Percentiles rank a stretch among this genome's conserved stretches.
Conservation (phyloP, 2,329 filamentous ascomycete genomes). For the Fusarium tupiense region DNA sequence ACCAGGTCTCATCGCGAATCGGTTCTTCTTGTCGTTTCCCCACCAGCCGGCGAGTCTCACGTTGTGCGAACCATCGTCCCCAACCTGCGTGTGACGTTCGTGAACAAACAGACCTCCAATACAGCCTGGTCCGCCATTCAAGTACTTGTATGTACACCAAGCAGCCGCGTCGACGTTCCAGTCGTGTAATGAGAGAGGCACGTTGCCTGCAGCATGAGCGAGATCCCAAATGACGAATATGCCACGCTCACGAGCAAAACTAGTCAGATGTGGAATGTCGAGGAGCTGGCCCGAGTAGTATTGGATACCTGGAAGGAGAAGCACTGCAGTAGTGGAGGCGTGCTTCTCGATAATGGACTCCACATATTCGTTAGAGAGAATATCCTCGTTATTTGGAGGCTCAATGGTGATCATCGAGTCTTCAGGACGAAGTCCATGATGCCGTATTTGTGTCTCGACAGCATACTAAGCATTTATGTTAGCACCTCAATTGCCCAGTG, state of each 20-base stretch:
- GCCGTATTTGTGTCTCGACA: conserved; percentile 78
- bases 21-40: conserved; percentile 74
- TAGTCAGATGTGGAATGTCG: conserved; percentile 79
- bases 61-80: conserved; percentile 57
- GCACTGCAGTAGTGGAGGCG: conserved; percentile 72
- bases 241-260: conserved; percentile 73
- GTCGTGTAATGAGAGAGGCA: conserved; percentile 77
- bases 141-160: conserved; percentile 92
- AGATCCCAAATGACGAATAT: conserved; percentile 84
- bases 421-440: conserved; percentile 71
- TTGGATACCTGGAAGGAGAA: conserved; percentile 84
- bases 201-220: conserved; percentile 83
- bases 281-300: conserved; percentile 89
- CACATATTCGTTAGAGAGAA: conserved; percentile 74
- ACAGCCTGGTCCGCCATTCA: conserved; percentile 81
- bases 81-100: conserved; percentile 69
- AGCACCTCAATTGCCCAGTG: not conserved
- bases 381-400: conserved; percentile 59
- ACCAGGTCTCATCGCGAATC: conserved; percentile 80
- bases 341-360: conserved; percentile 78
- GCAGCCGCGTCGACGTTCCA: conserved; percentile 88
- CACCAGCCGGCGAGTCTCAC: conserved; percentile 82
- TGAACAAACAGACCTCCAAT: conserved; percentile 84
- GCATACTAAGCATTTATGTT: conserved; percentile 66
- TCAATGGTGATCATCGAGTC: conserved; percentile 76